Evolutionary conservation across 345 rosid species (phyloP).

Genomic region (Erysimum cheiranthoides): DNA sequence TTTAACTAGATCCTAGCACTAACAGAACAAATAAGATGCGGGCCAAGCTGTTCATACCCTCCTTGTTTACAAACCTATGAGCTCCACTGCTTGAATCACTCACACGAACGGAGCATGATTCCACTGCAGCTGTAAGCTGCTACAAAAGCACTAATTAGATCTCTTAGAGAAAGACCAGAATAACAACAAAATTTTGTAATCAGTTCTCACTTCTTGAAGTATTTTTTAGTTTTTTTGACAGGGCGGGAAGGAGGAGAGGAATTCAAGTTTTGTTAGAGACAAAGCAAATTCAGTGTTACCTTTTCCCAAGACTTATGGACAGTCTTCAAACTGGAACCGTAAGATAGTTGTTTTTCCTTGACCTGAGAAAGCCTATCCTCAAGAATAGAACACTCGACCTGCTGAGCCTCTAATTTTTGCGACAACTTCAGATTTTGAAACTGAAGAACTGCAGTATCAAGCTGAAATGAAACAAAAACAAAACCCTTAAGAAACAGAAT

Average conservation of each 20-base stretch:
- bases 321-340: conserved; percentile 60
- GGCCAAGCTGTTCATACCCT: conserved; percentile 54
- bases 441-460: conserved; percentile 78
- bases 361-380: conserved; percentile 63
- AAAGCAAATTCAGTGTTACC: conserved; percentile 52
- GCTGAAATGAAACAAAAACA: conserved; percentile 52
- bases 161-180: not conserved
- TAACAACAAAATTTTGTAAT: not conserved
- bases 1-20: conserved; percentile 12
- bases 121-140: conserved; percentile 71
- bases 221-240: not conserved
- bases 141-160: conserved; percentile 41
- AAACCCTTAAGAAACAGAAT: conserved; percentile 15
- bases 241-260: not conserved
- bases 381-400: conserved; percentile 68
- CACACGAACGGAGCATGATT: conserved; percentile 56
- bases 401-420: conserved; percentile 84
- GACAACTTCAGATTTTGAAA: conserved; percentile 87
- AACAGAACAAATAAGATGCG: conserved; percentile 24
- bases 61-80: conserved; percentile 38
- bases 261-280: not conserved
- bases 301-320: conserved; percentile 74
- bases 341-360: conserved; percentile 64
- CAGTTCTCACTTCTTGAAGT: not conserved
- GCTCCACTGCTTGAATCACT: conserved; percentile 54